phyloP scores from a whole-genome alignment of 768 basidiomycete genomes.

The Fibroporia radiculosa region DNA sequence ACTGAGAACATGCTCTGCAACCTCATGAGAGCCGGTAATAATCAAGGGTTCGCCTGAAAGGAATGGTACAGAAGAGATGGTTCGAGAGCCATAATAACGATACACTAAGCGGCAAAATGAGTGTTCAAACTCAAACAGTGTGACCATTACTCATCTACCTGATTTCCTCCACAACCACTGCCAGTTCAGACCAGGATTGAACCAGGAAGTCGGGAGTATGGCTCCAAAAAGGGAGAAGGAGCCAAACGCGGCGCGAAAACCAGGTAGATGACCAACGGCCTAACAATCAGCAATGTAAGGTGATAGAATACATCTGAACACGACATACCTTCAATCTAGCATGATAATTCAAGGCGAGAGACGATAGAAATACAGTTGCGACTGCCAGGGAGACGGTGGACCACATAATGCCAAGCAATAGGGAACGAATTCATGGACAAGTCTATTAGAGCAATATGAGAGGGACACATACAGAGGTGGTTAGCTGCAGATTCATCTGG shows the following conservation, averaged over 20 bases:
- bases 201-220: background rate
- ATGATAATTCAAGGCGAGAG: too few species aligned
- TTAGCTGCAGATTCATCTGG: too few species aligned
- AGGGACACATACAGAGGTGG: too few species aligned
- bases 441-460: too few species aligned
- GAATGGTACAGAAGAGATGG: constrained; percentile 3
- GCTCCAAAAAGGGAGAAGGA: background rate
- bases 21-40: constrained; percentile 1
- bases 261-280: background rate
- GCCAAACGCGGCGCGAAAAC: background rate
- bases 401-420: too few species aligned
- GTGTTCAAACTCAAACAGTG: background rate
- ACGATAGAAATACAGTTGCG: too few species aligned
- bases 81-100: background rate
- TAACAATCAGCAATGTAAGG: too few species aligned
- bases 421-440: too few species aligned
- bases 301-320: too few species aligned
- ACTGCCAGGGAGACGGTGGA: too few species aligned
- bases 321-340: too few species aligned
- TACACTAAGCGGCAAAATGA: background rate
- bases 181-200: background rate
- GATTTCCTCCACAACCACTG: background rate
- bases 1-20: constrained; percentile 2
- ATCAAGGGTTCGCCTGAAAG: constrained; percentile 1
- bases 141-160: background rate